A percentile compares a stretch with the other conserved stretches of the same genome.
Evolutionary conservation across 2,329 filamentous ascomycete genomes (phyloP).

Genomic region (Madurella fahalii): DNA sequence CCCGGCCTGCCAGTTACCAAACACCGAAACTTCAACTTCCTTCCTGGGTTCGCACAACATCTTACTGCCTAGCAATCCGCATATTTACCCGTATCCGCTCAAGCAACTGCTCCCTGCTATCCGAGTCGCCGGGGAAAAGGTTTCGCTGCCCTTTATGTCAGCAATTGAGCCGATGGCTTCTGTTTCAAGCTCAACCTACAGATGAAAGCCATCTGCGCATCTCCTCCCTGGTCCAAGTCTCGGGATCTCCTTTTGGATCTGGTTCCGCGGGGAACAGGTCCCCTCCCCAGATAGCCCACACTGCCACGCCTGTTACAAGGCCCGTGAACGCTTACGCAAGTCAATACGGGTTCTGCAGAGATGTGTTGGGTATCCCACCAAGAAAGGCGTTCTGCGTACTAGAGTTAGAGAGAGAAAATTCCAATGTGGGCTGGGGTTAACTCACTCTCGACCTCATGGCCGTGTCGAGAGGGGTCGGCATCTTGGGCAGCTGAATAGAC

Average conservation of each 20-base stretch:
- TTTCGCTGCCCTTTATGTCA: constrained; percentile 37
- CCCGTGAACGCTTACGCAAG: constrained; percentile 67
- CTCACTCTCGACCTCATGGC: constrained; percentile 66
- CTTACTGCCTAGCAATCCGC: constrained; percentile 36
- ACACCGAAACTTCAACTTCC: not conserved
- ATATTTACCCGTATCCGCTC: constrained; percentile 46
- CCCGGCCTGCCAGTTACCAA: too few species aligned
- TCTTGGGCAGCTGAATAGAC: constrained; percentile 33
- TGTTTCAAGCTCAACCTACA: constrained; percentile 50
- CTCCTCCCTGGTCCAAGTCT: constrained; percentile 73
- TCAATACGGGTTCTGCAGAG: constrained; percentile 21
- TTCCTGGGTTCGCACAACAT: not conserved
- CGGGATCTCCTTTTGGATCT: constrained; percentile 73
- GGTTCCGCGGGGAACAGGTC: constrained; percentile 72
- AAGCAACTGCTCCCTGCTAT: constrained; percentile 44
- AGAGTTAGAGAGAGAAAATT: constrained; percentile 14
- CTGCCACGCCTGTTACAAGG: constrained; percentile 74
- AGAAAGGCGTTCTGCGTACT: constrained; percentile 60
- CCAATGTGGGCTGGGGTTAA: constrained; percentile 4
- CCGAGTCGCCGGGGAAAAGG: constrained; percentile 41
- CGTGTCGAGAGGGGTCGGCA: constrained; percentile 67
- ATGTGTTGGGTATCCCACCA: constrained; percentile 43
- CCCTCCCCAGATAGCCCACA: constrained; percentile 79
- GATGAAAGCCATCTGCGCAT: constrained; percentile 74
- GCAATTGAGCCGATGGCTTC: not conserved